Evolutionary conservation across 108 stramenopile genomes (phyloP).

Genomic region (Pseudonitzschia pungens): DNA sequence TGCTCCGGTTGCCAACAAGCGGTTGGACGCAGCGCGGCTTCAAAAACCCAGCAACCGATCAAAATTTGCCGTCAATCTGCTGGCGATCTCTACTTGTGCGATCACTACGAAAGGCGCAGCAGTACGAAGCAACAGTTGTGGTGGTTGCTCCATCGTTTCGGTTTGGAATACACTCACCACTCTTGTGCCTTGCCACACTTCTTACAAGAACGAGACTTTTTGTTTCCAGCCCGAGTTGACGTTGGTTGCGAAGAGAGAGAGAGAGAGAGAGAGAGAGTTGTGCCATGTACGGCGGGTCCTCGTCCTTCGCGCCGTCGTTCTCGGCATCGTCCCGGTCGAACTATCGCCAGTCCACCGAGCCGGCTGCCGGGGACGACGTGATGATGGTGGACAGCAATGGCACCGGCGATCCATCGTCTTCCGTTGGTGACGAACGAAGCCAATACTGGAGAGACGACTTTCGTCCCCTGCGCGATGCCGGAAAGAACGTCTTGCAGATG

Average conservation of each 20-base stretch:
- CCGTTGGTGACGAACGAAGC: background rate
- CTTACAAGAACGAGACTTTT: too few relatives aligned
- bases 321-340: background rate
- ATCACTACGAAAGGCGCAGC: too few relatives aligned
- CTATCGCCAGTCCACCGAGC: background rate
- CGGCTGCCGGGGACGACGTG: background rate
- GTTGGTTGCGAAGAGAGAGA: background rate
- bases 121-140: too few relatives aligned
- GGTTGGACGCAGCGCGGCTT: background rate
- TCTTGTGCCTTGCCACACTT: too few relatives aligned
- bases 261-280: background rate
- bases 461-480: slow-evolving; percentile 62
- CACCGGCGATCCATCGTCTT: background rate
- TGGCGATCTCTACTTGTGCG: too few relatives aligned
- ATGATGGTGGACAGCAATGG: background rate
- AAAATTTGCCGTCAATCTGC: background rate
- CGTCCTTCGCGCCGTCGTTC: background rate
- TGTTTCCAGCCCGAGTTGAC: background rate
- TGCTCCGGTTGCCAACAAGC: too few relatives aligned
- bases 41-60: background rate
- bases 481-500: slow-evolving; percentile 55
- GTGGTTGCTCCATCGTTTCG: too few relatives aligned
- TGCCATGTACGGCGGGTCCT: slow-evolving; percentile 11
- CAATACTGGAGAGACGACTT: slow-evolving; percentile 78
- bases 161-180: too few relatives aligned